Percentiles rank a stretch among this genome's conserved stretches.
Evolutionary conservation across 2,329 filamentous ascomycete genomes (phyloP).

Genomic region (Neofusicoccum cordaticola): DNA sequence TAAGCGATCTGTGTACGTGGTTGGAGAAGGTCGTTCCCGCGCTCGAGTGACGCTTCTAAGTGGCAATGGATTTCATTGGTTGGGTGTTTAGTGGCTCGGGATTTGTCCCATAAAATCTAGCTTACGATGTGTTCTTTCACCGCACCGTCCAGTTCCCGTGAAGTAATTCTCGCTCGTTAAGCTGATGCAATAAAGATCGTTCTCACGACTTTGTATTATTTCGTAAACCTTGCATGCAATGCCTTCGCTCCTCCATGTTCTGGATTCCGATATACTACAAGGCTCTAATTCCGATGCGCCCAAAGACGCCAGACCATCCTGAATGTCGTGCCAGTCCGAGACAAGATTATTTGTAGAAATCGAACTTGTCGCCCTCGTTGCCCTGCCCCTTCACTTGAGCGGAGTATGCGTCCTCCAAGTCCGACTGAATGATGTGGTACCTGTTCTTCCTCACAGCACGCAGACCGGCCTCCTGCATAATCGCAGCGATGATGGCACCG

Average conservation of each 20-base stretch:
- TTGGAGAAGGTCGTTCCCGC: conserved; percentile 40
- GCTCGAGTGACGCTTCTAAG: conserved; percentile 26
- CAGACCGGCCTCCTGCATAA: conserved; percentile 98
- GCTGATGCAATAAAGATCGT: not conserved
- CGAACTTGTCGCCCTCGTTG: conserved; percentile 68
- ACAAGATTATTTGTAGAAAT: conserved; percentile 53
- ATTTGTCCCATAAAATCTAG: too few relatives aligned
- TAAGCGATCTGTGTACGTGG: conserved; percentile 47
- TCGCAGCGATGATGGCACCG: conserved; percentile 93
- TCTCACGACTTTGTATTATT: not conserved
- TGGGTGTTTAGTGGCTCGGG: too few relatives aligned
- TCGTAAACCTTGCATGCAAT: conserved; percentile 8
- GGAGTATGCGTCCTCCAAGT: conserved; percentile 95
- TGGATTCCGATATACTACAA: conserved; percentile 9
- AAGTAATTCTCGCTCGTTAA: not conserved
- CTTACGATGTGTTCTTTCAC: too few relatives aligned
- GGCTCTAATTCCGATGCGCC: conserved; percentile 11
- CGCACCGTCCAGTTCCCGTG: too few relatives aligned
- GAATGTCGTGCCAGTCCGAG: not conserved
- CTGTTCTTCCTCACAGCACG: conserved; percentile 94
- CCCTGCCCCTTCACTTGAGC: conserved; percentile 87
- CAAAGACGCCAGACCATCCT: conserved; percentile 5
- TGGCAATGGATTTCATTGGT: too few relatives aligned
- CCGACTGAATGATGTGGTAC: conserved; percentile 98
- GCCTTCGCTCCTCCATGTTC: not conserved